Base-by-base conservation (phyloP, 192 early-diverging fungal genomes). In the Coemansia sp. region DNA sequence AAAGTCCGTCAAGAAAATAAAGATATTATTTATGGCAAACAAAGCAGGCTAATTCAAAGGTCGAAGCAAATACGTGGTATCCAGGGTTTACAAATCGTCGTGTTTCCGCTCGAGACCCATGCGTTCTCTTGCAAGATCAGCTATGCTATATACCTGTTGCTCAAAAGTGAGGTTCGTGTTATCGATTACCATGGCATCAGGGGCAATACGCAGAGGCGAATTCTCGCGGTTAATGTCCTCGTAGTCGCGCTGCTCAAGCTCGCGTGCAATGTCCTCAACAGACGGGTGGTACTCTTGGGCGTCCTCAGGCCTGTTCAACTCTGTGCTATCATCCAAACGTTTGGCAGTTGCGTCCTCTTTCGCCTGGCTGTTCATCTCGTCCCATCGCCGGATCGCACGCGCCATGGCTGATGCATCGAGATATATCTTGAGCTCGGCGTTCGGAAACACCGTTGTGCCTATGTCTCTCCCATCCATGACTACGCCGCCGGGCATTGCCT, bases 391-490 rank as follows among this genome's bases (percentile, higher is more conserved):
- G 59, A 86, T 80, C 5, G 92, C 92, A 2, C 92, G 78, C 1
- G 90, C 79, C 45, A 75, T 73, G 25, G 84, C 76, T 52, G 85
- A 84, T 2, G 91, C 91, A 12, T 87, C 84, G 9, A 94, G 72
- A 60, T 87, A 94, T 7, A 94, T 74, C 55, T 94, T 94, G 7
- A 93, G 78, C 37, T 94, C 85, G 0, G 92, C 92, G 52, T 86
- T 68, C 0, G 92, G 90, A 30, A 92, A 83, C 2, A 94, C 85
- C 0, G 86, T 84, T 0, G 91, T 89, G 9, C 92, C 91, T 57
- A 92, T 90, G 70, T 94, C 92, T 1, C 92, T 72, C 7, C 92
- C 92, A 71, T 94, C 92, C 89, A 94, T 93, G 13, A 94, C 90
- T 34, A 91, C 63, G n/a, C 91, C 91, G 1, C 58, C 63, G 55